Percentiles rank a stretch among this genome's conserved stretches.
Conservation (phyloP, 2,329 filamentous ascomycete genomes). For the Aspergillus cejpii region DNA sequence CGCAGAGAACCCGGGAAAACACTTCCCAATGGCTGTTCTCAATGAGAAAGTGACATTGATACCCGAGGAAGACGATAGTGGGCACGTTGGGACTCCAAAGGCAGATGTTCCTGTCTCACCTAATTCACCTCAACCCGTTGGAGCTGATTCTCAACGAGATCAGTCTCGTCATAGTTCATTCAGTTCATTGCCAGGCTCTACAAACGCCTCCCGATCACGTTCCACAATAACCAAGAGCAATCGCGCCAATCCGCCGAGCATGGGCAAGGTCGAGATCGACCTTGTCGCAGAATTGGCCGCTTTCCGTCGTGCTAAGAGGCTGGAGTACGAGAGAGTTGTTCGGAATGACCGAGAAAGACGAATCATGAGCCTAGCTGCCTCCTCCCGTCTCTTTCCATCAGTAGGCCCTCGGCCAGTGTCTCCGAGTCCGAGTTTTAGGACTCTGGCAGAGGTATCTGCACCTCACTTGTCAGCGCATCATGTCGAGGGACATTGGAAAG, state of each 20-base stretch:
- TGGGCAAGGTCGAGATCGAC: slow-evolving; percentile 42
- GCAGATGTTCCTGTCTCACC: slow-evolving; percentile 10
- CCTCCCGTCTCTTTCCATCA: slow-evolving; percentile 12
- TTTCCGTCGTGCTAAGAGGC: slow-evolving; percentile 50
- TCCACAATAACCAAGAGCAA: background rate
- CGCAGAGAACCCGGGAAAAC: slow-evolving; percentile 40
- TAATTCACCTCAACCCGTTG: slow-evolving; percentile 8
- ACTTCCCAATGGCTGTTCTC: slow-evolving; percentile 39
- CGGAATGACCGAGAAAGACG: slow-evolving; percentile 22
- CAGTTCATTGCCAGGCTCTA: background rate
- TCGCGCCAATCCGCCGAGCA: slow-evolving; percentile 3
- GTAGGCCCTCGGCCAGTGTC: slow-evolving; percentile 10
- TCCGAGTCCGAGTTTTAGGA: slow-evolving; percentile 11
- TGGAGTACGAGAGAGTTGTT: slow-evolving; percentile 40
- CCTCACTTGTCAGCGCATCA: slow-evolving; percentile 28
- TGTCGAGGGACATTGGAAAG: slow-evolving; percentile 55
- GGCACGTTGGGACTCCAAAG: slow-evolving; percentile 11
- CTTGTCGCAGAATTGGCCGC: slow-evolving; percentile 49
- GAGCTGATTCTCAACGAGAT: slow-evolving; percentile 1
- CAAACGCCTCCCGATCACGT: background rate
- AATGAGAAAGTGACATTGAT: slow-evolving; percentile 43
- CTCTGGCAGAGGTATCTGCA: slow-evolving; percentile 9
- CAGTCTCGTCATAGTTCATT: slow-evolving; percentile 2
- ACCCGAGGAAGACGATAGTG: slow-evolving; percentile 26
- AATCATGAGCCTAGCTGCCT: slow-evolving; percentile 20